Base-by-base conservation (phyloP, 163 green algal genomes). In the Scenedesmus sp. region DNA sequence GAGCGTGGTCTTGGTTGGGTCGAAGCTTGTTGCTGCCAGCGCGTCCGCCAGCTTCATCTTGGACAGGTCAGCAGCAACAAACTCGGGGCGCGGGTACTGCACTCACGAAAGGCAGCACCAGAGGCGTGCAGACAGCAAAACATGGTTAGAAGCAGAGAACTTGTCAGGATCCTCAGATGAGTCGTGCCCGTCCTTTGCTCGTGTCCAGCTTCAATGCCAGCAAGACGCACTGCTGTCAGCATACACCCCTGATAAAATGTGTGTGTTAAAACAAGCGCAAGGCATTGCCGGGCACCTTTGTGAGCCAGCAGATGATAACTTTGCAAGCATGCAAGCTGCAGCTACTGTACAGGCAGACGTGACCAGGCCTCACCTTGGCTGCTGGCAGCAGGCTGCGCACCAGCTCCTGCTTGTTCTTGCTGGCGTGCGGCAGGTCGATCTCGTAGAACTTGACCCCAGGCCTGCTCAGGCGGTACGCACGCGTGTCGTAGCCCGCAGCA, bases 401-500 rank as follows among this genome's bases (percentile, higher is more conserved):
- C 76, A 97, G 91, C 53, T 91, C 59, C 73, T 93, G 81, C 92
- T 97, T 97, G 40, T 88, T 93, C 24, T 68, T 37, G 33, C 88
- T 95, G 22, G 96, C 95, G 22, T 90, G 56, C 0, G 95, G 96
- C 42, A 97, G 92, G 92, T 97, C 96, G 4, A 97, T 85, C 94
- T 97, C 93, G 35, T 91, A 94, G 37, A 93, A 93, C 7, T 70
- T 61, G 24, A 95, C 93, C 22, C 94, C 95, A 1, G 82, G 85
- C 0, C 46, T 44, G 6, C 46, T 56, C 43, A 97, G 91, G 43
- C 96, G 92, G 91, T 97, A 97, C 1, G 96, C 93, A 1, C 96
- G 93, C 0, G 94, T 97, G 92, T 97, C 96, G 82, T 95, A 97
- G 26, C 95, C 95, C 7, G 95, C 95, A 0, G 96, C 96, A 9